Percentiles rank a stretch among this genome's conserved stretches.
Conservation (phyloP, 306 rosid genomes). For the Erythrophleum fordii region DNA sequence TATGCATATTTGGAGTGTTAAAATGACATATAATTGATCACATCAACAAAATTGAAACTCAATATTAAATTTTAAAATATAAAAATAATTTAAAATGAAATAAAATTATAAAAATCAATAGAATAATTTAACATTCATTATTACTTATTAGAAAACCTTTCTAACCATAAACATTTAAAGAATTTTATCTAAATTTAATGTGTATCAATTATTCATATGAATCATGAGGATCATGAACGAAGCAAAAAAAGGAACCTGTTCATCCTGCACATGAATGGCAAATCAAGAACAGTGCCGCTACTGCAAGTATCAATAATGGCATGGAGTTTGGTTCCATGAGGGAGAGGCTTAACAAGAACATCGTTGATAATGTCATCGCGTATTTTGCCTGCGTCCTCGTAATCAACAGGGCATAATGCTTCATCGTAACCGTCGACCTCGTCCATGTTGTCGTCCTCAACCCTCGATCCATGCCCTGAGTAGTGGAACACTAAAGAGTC, state of each 20-base stretch:
- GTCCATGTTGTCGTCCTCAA: slow-evolving; percentile 25
- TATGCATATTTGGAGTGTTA: no score
- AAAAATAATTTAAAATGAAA: no score
- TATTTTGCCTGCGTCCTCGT: slow-evolving; percentile 47
- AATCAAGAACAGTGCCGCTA: slow-evolving; percentile 57
- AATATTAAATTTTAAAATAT: no score
- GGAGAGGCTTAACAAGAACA: slow-evolving; percentile 51
- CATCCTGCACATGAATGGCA: slow-evolving; percentile 53
- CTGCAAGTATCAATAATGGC: slow-evolving; percentile 57
- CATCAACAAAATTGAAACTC: no score
- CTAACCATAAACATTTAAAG: no score
- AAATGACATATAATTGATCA: no score
- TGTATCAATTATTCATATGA: no score
- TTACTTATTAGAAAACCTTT: no score
- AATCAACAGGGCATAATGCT: slow-evolving; percentile 57
- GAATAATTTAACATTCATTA: no score
- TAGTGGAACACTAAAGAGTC: slow-evolving; percentile 60
- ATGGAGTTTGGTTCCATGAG: slow-evolving; percentile 53
- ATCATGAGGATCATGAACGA: no score
- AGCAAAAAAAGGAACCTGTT: slow-evolving; percentile 36
- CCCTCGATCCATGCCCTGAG: slow-evolving; percentile 59
- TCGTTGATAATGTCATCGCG: slow-evolving; percentile 50
- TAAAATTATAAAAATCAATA: no score
- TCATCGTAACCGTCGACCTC: slow-evolving; percentile 52
- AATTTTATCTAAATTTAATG: no score